A percentile compares a stretch with the other conserved stretches of the same genome.
phyloP scores from a whole-genome alignment of 2,329 filamentous ascomycete species.

The Juglanconis oblonga region DNA sequence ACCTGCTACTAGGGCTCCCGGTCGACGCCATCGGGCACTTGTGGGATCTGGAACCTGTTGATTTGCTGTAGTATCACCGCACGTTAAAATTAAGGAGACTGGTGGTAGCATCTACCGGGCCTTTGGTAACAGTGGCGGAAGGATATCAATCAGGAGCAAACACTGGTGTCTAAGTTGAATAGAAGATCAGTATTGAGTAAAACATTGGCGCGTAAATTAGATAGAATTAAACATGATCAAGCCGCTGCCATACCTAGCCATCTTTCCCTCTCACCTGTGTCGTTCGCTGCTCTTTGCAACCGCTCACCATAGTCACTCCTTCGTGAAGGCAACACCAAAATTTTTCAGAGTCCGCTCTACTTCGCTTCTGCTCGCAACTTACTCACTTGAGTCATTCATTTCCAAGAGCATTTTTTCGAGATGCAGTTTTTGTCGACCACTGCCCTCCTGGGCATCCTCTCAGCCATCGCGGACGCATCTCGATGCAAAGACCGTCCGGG shows the following conservation, averaged over 20 bases:
- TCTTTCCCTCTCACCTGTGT: not conserved
- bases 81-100: conserved; percentile 1
- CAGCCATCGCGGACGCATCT: not conserved
- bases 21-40: conserved; percentile 6
- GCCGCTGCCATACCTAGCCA: not conserved
- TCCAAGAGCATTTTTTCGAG: not conserved
- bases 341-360: not conserved
- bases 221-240: not conserved
- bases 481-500: conserved; percentile 12
- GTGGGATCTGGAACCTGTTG: conserved; percentile 1
- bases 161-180: not conserved
- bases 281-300: not conserved
- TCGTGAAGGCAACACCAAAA: not conserved
- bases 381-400: conserved; percentile 11
- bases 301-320: not conserved
- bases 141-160: not conserved
- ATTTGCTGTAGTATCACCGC: not conserved
- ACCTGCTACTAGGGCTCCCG: not conserved
- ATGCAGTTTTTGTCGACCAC: conserved; percentile 4
- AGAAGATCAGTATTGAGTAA: not conserved
- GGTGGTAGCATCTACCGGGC: too few species aligned
- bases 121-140: not conserved
- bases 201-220: too few species aligned
- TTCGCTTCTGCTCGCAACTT: conserved; percentile 8
- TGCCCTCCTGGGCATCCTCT: conserved; percentile 6